phyloP scores from a whole-genome alignment of 2,329 filamentous ascomycete species.

The Penicillium sp. region DNA sequence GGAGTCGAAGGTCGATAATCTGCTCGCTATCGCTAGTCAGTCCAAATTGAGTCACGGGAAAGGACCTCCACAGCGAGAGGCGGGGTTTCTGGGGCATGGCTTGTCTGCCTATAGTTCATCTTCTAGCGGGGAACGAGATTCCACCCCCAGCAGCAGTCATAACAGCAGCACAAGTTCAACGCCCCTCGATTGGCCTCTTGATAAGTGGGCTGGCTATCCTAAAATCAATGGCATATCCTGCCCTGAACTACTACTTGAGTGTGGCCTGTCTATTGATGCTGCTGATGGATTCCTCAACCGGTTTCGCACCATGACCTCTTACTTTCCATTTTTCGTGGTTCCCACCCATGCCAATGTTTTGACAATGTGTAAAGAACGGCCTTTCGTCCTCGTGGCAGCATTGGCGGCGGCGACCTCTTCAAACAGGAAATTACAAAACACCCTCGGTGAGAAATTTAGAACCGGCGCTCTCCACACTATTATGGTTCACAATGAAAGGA shows the following conservation, averaged over 20 bases:
- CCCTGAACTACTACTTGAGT: not conserved
- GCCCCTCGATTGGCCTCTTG: not conserved
- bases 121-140: not conserved
- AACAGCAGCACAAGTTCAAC: not conserved
- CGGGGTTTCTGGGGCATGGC: not conserved
- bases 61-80: not conserved
- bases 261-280: not conserved
- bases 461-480: not conserved
- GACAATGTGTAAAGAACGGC: not conserved
- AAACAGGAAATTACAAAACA: not conserved
- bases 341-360: not conserved
- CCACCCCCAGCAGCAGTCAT: not conserved
- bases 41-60: not conserved
- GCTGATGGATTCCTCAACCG: not conserved
- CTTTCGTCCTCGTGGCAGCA: not conserved
- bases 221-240: not conserved
- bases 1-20: not conserved
- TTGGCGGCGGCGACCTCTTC: not conserved
- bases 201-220: not conserved
- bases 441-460: not conserved
- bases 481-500: slow-evolving; percentile 1
- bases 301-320: not conserved
- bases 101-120: not conserved
- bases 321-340: not conserved
- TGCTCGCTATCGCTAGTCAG: not conserved